Base-by-base conservation (phyloP, 352 stramenopile genomes). In the Phytophthora litchii region DNA sequence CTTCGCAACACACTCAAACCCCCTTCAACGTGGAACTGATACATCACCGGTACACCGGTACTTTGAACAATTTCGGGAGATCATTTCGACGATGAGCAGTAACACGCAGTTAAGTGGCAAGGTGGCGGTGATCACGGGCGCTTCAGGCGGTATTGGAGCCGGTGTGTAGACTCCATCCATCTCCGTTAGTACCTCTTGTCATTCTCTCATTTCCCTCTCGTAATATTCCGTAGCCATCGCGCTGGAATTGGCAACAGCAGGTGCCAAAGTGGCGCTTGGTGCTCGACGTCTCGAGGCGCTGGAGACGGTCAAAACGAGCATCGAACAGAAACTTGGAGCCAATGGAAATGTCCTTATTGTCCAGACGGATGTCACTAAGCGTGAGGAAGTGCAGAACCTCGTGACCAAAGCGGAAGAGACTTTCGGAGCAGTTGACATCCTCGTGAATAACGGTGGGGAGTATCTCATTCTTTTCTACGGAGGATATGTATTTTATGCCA, bases 81-180 rank as follows among this genome's bases (percentile, higher is more conserved):
- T 40, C 40, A 54, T 52, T 52, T 54, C 16, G 29, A 51, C 25
- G 31, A 70, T 66, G 62, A 70, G 55, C 35, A 62, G 41, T 58
- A 60, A 54, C 17, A 55, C 70, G 64, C 59, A 70, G 23, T 70
- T 97, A 51, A 61, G 56, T 11, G 70, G 71, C 34, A 96, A 97
- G 64, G 83, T 97, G 45, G 90, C 79, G 5, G 67, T 97, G 37
- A 83, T 97, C 41, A 95, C 89, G 16, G 91, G 91, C 42, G 92
- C 90, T 6, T 95, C 89, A 0, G 89, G 77, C 9, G 92, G 92
- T 34, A 97, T 97, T 51, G 91, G 92, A 29, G 78, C 78, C 43
- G 77, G 74, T 83, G 29, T 13, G 51, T 32, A 29, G 12, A 12
- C 5, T 35, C 16, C 0, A 19, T 11, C 3, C 16, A 7, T 29